These are phyloP conservation scores for Ceratopteris richardii DNA, from an alignment of 75 land plant genomes.

Conservation along the genomic window DNA sequence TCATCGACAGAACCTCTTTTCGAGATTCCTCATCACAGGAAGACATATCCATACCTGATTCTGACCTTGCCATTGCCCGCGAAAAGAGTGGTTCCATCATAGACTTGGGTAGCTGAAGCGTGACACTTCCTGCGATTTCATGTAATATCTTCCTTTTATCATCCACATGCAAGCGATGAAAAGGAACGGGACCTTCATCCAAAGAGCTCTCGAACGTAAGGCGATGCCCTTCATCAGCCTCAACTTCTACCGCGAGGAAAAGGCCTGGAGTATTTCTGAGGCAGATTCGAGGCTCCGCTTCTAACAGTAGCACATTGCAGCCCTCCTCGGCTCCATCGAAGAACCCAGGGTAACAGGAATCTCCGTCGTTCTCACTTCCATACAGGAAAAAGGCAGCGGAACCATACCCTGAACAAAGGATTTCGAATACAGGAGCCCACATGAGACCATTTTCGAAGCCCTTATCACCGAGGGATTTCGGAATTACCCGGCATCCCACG, in stretches of 20 bases:
- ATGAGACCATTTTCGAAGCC: conserved; percentile 57
- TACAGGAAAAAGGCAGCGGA: conserved; percentile 53
- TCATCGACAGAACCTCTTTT: no score
- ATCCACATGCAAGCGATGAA: conserved; percentile 46
- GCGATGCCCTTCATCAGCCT: conserved; percentile 12
- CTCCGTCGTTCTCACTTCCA: conserved; percentile 51
- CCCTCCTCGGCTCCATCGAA: conserved; percentile 28
- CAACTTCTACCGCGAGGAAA: background rate
- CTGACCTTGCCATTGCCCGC: no score
- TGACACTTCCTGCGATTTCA: no score
- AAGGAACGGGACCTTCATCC: conserved; percentile 38
- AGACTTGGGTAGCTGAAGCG: no score
- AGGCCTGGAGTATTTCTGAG: background rate
- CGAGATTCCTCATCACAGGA: no score
- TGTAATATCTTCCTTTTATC: conserved; percentile 65
- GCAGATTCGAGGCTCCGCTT: conserved; percentile 36
- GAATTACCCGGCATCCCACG: conserved; percentile 73
- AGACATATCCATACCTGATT: no score
- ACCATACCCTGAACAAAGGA: conserved; percentile 49
- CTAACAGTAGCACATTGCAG: conserved; percentile 67
- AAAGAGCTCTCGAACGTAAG: background rate
- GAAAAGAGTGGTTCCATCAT: no score
- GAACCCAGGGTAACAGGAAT: conserved; percentile 59
- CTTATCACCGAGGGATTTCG: conserved; percentile 64
- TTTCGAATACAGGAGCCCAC: conserved; percentile 89